Conservation (phyloP, 2,329 filamentous ascomycete species). For the Gnomoniopsis sp. region DNA sequence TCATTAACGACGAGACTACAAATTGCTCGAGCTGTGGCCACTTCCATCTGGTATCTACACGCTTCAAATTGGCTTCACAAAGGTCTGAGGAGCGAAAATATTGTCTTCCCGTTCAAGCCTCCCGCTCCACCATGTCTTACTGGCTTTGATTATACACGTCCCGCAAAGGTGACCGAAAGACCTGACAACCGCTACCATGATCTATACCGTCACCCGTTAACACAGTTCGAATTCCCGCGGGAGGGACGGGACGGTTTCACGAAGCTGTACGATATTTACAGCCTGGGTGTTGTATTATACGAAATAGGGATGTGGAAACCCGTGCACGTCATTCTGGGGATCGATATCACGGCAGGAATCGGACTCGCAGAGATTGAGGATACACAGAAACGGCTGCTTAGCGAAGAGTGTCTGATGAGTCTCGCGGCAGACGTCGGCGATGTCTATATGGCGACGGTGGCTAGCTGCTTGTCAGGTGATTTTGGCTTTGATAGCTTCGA, state of each 20-base stretch:
- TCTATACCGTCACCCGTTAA: conserved; percentile 40
- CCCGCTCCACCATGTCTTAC: conserved; percentile 36
- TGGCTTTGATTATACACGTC: conserved; percentile 49
- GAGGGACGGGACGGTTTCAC: conserved; percentile 30
- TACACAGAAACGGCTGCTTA: background rate
- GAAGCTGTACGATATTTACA: conserved; percentile 42
- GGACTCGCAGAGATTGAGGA: background rate
- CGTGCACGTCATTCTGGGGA: conserved; percentile 34
- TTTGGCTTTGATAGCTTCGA: background rate
- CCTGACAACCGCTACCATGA: conserved; percentile 34
- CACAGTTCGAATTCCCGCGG: conserved; percentile 19
- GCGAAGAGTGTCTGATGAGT: background rate
- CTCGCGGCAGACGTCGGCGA: conserved; percentile 11
- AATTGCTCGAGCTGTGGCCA: conserved; percentile 3
- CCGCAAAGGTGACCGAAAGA: conserved; percentile 35
- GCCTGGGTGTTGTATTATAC: conserved; percentile 44
- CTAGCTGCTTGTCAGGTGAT: conserved; percentile 11
- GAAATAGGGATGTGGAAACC: conserved; percentile 50
- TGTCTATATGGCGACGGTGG: conserved; percentile 2
- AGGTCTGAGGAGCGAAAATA: conserved; percentile 44
- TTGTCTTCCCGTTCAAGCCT: conserved; percentile 41
- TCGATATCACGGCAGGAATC: background rate
- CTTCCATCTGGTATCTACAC: conserved; percentile 35
- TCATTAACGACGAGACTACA: conserved; percentile 5
- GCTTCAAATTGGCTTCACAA: conserved; percentile 53